Percentiles rank a stretch among this genome's conserved stretches.
Conservation (phyloP, 2,329 filamentous ascomycete genomes). For the Diaporthe humulicola region DNA sequence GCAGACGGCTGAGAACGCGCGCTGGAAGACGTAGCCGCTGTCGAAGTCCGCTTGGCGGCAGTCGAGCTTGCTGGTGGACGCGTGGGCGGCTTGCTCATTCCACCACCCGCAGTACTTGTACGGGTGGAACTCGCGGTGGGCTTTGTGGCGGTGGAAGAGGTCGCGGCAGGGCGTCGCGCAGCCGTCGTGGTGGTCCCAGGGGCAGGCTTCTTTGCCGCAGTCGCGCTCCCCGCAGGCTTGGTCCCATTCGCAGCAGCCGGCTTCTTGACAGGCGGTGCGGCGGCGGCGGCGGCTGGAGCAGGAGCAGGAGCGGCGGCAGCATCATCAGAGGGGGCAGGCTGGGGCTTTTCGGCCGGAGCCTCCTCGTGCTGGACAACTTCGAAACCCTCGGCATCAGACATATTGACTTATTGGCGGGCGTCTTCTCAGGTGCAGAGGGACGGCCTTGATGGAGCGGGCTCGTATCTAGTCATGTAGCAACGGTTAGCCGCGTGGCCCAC, state of each 20-base stretch:
- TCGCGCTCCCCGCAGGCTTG: slow-evolving; percentile 41
- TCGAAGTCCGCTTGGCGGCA: slow-evolving; percentile 48
- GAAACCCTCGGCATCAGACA: slow-evolving; percentile 51
- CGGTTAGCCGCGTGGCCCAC: slow-evolving; percentile 31
- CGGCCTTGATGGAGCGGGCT: neutral
- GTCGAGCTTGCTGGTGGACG: slow-evolving; percentile 46
- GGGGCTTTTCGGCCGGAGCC: slow-evolving; percentile 34
- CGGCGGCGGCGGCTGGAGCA: neutral
- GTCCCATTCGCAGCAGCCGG: slow-evolving; percentile 34
- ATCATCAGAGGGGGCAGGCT: slow-evolving; percentile 20
- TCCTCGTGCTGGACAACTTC: slow-evolving; percentile 48
- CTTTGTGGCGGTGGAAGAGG: slow-evolving; percentile 47
- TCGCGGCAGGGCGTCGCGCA: slow-evolving; percentile 44
- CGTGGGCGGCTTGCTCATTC: slow-evolving; percentile 49
- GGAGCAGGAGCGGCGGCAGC: slow-evolving; percentile 1
- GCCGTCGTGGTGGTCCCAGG: slow-evolving; percentile 43
- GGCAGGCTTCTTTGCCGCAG: slow-evolving; percentile 42
- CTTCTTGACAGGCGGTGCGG: slow-evolving; percentile 34
- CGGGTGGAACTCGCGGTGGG: slow-evolving; percentile 47
- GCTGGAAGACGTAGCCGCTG: slow-evolving; percentile 46
- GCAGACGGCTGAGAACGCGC: slow-evolving; percentile 51
- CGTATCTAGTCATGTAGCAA: slow-evolving; percentile 22
- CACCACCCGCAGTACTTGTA: slow-evolving; percentile 44
- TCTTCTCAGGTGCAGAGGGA: neutral
- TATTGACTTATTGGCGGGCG: slow-evolving; percentile 40